These are phyloP conservation scores for Podospora didyma DNA, from an alignment of 495 filamentous ascomycete genomes.

Conservation along the genomic window DNA sequence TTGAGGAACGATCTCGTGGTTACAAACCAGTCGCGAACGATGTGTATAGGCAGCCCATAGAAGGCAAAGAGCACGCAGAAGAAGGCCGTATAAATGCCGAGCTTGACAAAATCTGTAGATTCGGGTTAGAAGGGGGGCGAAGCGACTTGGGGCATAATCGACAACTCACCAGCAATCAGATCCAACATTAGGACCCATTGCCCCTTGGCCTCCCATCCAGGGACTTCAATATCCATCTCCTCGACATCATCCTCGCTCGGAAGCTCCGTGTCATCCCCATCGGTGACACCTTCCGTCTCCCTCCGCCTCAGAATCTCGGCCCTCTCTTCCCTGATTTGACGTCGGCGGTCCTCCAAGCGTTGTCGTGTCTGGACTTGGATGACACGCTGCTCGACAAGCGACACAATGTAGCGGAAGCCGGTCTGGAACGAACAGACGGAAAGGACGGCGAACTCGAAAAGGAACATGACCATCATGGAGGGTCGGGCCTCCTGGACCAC, in stretches of 20 bases:
- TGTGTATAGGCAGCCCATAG: constrained; percentile 93
- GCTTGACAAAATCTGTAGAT: constrained; percentile 75
- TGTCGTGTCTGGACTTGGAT: constrained; percentile 64
- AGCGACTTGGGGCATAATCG: not conserved
- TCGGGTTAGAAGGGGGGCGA: not conserved
- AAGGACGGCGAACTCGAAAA: constrained; percentile 92
- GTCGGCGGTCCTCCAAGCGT: constrained; percentile 57
- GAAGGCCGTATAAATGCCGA: constrained; percentile 83
- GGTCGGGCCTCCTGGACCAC: constrained; percentile 82
- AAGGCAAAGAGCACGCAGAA: constrained; percentile 90
- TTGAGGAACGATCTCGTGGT: constrained; percentile 88
- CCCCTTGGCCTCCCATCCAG: constrained; percentile 95
- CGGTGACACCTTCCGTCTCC: constrained; percentile 43
- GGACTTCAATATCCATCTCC: constrained; percentile 87
- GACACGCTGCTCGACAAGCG: constrained; percentile 73
- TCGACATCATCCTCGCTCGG: constrained; percentile 76
- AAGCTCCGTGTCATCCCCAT: constrained; percentile 45
- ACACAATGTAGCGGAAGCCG: constrained; percentile 68
- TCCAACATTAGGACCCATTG: constrained; percentile 90
- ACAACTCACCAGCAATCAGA: constrained; percentile 64
- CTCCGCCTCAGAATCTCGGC: constrained; percentile 62
- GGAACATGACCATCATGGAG: constrained; percentile 99
- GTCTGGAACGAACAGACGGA: constrained; percentile 77
- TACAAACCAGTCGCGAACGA: constrained; percentile 90
- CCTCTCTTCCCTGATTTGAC: constrained; percentile 53